Percentiles rank a stretch among this genome's conserved stretches.
phyloP scores from a whole-genome alignment of 2,329 filamentous ascomycete genomes.

The Dryadomyces quercus-mongolicae region DNA sequence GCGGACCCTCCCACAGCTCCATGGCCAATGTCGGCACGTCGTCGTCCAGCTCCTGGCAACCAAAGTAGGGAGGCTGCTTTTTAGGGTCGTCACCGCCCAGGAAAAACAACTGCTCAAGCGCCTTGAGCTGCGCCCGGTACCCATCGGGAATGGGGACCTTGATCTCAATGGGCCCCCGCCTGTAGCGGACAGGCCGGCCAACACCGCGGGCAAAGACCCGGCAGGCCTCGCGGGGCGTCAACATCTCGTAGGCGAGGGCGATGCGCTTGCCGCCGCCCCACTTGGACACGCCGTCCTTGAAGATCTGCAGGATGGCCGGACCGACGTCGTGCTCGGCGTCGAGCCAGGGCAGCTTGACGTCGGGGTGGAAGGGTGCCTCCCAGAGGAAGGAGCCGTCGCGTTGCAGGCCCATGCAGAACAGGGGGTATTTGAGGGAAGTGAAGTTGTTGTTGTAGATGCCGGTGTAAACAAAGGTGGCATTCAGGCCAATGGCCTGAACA shows the following conservation, averaged over 20 bases:
- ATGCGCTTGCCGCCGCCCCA: slow-evolving; percentile 68
- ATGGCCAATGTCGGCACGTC: slow-evolving; percentile 65
- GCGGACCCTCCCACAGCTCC: slow-evolving; percentile 80
- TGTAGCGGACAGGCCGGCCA: slow-evolving; percentile 65
- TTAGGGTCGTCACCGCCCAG: slow-evolving; percentile 35
- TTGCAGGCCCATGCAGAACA: slow-evolving; percentile 90
- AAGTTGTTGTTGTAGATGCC: slow-evolving; percentile 99
- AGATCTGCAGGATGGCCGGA: slow-evolving; percentile 80
- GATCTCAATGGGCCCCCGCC: slow-evolving; percentile 67
- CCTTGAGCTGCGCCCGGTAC: slow-evolving; percentile 78
- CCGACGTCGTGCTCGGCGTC: slow-evolving; percentile 95
- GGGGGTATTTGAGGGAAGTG: slow-evolving; percentile 78
- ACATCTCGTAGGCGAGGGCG: slow-evolving; percentile 79
- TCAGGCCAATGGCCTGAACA: slow-evolving; percentile 67
- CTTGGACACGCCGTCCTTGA: slow-evolving; percentile 81
- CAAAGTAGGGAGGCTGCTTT: slow-evolving; percentile 53
- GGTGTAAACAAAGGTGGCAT: slow-evolving; percentile 87
- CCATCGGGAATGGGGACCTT: slow-evolving; percentile 77
- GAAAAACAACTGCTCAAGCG: slow-evolving; percentile 47
- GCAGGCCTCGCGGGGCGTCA: slow-evolving; percentile 76
- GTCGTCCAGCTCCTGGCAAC: slow-evolving; percentile 40
- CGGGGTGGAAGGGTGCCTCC: slow-evolving; percentile 86
- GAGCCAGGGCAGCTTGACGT: slow-evolving; percentile 84
- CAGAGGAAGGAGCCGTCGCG: slow-evolving; percentile 78
- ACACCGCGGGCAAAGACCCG: slow-evolving; percentile 68